phyloP scores from a whole-genome alignment of 176 grass and related monocot genomes.

The Ensete ventricosum region DNA sequence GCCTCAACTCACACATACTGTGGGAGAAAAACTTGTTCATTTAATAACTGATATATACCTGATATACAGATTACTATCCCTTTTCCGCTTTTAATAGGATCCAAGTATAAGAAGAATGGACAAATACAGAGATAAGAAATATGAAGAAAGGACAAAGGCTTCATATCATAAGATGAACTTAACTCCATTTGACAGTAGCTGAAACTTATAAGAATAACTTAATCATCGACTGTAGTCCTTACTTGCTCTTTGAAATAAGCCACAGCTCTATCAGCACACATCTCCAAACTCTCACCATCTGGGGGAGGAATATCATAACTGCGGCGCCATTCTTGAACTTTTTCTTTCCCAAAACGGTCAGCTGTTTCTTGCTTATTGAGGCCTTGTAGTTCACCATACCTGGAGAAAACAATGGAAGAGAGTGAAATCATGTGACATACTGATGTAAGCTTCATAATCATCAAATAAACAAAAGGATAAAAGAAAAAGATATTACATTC shows the following conservation, averaged over 20 bases:
- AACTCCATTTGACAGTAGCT: not conserved
- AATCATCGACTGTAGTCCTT: constrained; percentile 8
- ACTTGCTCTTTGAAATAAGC: constrained; percentile 88
- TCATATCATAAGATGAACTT: not conserved
- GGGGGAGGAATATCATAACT: constrained; percentile 96
- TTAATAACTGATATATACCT: too few relatives aligned
- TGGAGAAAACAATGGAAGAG: not conserved
- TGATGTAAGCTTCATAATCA: not conserved
- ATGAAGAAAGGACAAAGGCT: not conserved
- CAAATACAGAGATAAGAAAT: too few relatives aligned
- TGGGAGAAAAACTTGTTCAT: too few relatives aligned
- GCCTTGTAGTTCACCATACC: constrained; percentile 15
- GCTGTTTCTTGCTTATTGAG: constrained; percentile 88
- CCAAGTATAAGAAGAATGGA: too few relatives aligned
- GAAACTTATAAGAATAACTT: not conserved
- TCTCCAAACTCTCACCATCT: constrained; percentile 93
- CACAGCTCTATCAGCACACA: constrained; percentile 93
- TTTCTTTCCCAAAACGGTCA: constrained; percentile 64
- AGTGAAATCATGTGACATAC: not conserved
- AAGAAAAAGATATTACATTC: constrained; percentile 14
- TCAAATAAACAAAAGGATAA: not conserved
- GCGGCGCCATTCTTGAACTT: constrained; percentile 97
- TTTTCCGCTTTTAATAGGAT: too few relatives aligned
- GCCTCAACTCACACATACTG: too few relatives aligned
- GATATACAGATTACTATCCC: too few relatives aligned